Evolutionary conservation across 192 early-diverging fungal genomes (phyloP).

Genomic region (Mortierella antarctica): DNA sequence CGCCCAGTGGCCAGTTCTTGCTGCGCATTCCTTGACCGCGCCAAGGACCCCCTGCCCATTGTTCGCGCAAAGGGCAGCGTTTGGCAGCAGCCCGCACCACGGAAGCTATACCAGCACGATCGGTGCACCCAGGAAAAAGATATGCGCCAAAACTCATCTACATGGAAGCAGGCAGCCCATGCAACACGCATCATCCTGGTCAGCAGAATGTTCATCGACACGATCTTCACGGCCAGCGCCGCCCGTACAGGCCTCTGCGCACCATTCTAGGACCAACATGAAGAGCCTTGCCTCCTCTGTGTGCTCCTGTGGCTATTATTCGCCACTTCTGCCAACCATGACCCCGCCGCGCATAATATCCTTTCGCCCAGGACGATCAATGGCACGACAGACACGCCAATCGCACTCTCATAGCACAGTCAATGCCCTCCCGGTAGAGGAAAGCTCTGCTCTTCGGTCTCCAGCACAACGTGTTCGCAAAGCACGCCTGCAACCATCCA

Average conservation of each 20-base stretch:
- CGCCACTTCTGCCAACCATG: neutral
- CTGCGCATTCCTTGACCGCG: neutral
- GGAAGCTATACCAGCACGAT: neutral
- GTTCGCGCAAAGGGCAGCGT: neutral
- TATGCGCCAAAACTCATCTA: no score
- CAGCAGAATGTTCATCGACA: no score
- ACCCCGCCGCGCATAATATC: neutral
- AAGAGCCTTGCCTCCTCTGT: neutral
- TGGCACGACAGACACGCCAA: neutral
- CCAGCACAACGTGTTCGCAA: no score
- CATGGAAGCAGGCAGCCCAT: no score
- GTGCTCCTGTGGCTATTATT: slow-evolving; percentile 2
- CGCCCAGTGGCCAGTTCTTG: slow-evolving; percentile 27
- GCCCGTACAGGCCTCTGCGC: no score
- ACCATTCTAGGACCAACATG: neutral
- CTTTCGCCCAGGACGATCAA: neutral
- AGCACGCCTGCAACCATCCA: no score
- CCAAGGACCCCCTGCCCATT: neutral
- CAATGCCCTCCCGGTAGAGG: neutral
- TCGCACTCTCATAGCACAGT: slow-evolving; percentile 3
- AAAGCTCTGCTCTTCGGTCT: no score
- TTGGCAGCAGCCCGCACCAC: slow-evolving; percentile 6
- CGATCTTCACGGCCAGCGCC: no score
- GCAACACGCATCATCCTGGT: no score
- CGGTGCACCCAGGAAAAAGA: no score